These are phyloP conservation scores for Oldenlandia corymbosa DNA, from an alignment of 257 asterid genomes.

Conservation along the genomic window DNA sequence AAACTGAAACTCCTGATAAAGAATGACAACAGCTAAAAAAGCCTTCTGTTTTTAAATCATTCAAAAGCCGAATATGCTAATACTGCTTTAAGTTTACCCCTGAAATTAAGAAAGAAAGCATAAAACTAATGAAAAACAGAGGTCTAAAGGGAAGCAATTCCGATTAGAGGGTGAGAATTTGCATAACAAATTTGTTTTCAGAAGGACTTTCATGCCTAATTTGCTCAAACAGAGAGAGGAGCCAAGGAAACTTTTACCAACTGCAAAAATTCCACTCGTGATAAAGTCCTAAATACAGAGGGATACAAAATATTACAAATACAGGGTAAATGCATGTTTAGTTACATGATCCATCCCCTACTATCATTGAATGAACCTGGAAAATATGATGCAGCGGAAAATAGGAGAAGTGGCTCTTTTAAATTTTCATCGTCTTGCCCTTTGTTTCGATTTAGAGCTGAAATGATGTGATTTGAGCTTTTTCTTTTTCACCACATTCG, in stretches of 20 bases:
- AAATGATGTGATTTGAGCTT: conserved; percentile 90
- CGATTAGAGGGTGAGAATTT: background rate
- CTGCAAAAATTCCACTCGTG: background rate
- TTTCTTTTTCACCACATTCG: conserved; percentile 51
- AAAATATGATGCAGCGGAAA: background rate
- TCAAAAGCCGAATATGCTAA: no score
- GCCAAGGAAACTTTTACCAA: background rate
- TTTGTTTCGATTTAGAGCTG: conserved; percentile 67
- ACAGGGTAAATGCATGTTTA: background rate
- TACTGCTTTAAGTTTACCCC: background rate
- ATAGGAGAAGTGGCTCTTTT: background rate
- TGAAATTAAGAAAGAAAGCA: background rate
- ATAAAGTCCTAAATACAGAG: background rate
- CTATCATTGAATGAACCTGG: background rate
- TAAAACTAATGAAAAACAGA: background rate
- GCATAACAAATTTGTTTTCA: conserved; percentile 2
- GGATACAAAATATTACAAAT: background rate
- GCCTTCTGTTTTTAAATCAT: background rate
- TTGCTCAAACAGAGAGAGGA: background rate
- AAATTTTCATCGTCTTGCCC: conserved; percentile 32
- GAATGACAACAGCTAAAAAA: no score
- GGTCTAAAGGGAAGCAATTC: background rate
- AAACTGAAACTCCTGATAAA: no score
- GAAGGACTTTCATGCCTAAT: conserved; percentile 5
- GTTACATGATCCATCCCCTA: background rate